Percentiles rank a stretch among this genome's conserved stretches.
These are phyloP conservation scores for Glonium stellatum DNA, from an alignment of 495 filamentous ascomycete species.

Conservation along the genomic window DNA sequence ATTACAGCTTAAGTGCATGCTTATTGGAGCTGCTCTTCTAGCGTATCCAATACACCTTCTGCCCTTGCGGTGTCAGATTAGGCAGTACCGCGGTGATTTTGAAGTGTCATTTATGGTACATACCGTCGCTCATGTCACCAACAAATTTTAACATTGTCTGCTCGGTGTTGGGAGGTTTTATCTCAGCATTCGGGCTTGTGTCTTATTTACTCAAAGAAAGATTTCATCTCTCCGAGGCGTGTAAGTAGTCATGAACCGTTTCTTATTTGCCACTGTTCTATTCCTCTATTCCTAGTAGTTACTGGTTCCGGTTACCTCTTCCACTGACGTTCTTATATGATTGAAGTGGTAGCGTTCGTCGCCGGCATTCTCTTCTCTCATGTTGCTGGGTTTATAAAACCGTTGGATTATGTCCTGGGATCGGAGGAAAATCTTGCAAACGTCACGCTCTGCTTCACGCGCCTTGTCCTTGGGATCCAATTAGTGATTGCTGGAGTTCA, in stretches of 20 bases:
- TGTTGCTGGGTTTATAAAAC: slow-evolving; percentile 64
- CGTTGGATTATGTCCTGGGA: slow-evolving; percentile 64
- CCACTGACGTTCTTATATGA: slow-evolving; percentile 47
- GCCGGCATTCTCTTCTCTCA: no score
- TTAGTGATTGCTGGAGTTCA: slow-evolving; percentile 85
- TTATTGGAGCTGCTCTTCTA: no score
- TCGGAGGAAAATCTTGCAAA: slow-evolving; percentile 50
- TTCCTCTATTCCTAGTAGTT: no score
- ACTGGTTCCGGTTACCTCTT: background rate
- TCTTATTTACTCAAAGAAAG: slow-evolving; percentile 85
- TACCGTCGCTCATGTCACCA: no score
- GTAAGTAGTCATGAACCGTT: slow-evolving; percentile 57
- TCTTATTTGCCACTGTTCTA: no score
- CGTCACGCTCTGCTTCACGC: slow-evolving; percentile 74
- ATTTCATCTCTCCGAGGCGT: slow-evolving; percentile 85
- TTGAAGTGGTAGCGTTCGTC: no score
- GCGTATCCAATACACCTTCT: no score
- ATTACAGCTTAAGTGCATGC: no score
- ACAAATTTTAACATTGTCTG: slow-evolving; percentile 92
- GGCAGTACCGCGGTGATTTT: no score
- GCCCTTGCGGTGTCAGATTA: no score
- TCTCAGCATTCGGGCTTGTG: slow-evolving; percentile 80
- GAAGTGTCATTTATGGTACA: no score
- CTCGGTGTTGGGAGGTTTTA: slow-evolving; percentile 76
- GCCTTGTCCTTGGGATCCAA: slow-evolving; percentile 86